A percentile compares a stretch with the other conserved stretches of the same genome.
phyloP scores from a whole-genome alignment of 257 asterid genomes.

The Striga asiatica region DNA sequence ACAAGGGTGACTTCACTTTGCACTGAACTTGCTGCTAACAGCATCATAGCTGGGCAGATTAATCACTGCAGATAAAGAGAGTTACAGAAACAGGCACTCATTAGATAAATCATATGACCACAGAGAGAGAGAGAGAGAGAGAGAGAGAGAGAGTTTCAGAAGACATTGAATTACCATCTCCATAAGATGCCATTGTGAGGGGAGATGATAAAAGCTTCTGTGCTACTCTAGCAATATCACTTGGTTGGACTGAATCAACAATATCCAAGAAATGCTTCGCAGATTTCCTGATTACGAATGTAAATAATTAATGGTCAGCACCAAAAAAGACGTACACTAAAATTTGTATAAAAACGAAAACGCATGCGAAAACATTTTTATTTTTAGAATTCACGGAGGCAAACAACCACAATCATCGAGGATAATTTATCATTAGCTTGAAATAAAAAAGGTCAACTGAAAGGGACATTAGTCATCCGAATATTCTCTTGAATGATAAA shows the following conservation, averaged over 20 bases:
- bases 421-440: neutral
- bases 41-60: constrained; percentile 68
- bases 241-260: constrained; percentile 42
- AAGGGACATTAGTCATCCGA: neutral
- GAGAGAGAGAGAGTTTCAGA: neutral
- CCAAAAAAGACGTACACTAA: neutral
- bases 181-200: constrained; percentile 88
- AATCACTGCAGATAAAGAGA: constrained; percentile 39
- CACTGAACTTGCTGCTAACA: constrained; percentile 40
- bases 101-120: neutral
- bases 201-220: constrained; percentile 58
- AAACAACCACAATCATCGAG: neutral
- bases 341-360: neutral
- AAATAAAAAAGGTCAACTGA: neutral
- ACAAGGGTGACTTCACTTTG: constrained; percentile 24
- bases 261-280: constrained; percentile 68
- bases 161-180: constrained; percentile 58
- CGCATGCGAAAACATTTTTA: too few species aligned
- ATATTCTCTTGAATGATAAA: neutral
- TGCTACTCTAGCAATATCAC: constrained; percentile 42
- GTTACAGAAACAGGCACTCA: neutral
- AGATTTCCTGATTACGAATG: constrained; percentile 46
- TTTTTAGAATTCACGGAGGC: neutral
- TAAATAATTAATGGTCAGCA: neutral
- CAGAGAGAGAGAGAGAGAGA: too few species aligned